Evolutionary conservation across 176 grass and related monocot genomes (phyloP), one percentile per base, ranked within the genome.

Genomic region (Aegilops tauschii): DNA sequence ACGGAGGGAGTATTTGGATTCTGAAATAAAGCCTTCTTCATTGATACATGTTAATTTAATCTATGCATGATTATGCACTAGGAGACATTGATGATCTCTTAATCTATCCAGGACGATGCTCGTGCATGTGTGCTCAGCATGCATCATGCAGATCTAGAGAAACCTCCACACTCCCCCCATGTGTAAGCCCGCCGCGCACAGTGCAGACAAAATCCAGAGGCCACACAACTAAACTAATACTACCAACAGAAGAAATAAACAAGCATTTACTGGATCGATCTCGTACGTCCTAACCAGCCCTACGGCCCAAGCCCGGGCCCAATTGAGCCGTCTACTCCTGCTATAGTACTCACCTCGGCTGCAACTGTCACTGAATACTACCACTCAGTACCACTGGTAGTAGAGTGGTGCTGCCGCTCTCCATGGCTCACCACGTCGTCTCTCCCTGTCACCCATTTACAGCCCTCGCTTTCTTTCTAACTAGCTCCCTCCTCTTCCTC

Each of bases 141-240:
- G 79, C 35, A 32, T 3, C 25, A 75, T 52, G 72, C 76, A 84
- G 81, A 91, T 91, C 89, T 62, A 79, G 54, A 29, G 58, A 73
- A 54, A 35, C 42, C 54, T 20, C 17, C 67, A 80, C 87, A 54
- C 29, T 84, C 20, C 10, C 68, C 68, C 29, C 69, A 87, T 18
- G 75, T 71, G 82, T 79, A 66, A 56, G 1, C 50, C 52, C 16
- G 52, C 72, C 73, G 45, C 79, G 78, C 52, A 72, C 18, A 61
- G 75, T 59, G 86, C 66, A 67, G 80, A 87, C 81, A 87, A 70
- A 77, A 87, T 63, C 61, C 21, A 70, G 76, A 87, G 85, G 47
- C 85, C 81, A 59, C 81, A 45, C 61, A 65, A 91, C 35, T 45
- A 61, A 76, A 81, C 37, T 86, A 86, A 47, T 47, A 45, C 44